These are phyloP conservation scores for Fraxinus baroniana DNA, from an alignment of 305 asterid species.

Conservation along the genomic window DNA sequence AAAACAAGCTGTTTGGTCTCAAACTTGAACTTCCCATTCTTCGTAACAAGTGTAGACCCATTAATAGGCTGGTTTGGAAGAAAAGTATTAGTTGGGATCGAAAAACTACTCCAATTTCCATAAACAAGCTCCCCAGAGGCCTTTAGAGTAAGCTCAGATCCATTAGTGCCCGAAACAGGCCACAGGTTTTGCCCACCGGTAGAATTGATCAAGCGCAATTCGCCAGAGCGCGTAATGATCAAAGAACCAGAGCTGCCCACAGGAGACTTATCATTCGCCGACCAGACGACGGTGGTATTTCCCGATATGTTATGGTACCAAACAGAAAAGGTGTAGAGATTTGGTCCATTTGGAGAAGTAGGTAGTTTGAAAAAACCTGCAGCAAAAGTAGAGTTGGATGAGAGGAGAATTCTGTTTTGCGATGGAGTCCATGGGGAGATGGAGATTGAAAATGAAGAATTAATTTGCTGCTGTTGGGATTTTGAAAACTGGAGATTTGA, in stretches of 20 bases:
- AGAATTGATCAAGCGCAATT: slow-evolving; percentile 42
- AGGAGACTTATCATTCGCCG: slow-evolving; percentile 47
- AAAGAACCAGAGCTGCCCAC: slow-evolving; percentile 50
- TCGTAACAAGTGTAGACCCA: slow-evolving; percentile 37
- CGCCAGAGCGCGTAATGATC: slow-evolving; percentile 49
- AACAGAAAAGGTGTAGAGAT: slow-evolving; percentile 59
- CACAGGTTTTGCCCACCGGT: slow-evolving; percentile 40
- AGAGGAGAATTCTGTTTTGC: slow-evolving; percentile 54
- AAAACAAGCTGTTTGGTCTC: slow-evolving; percentile 44
- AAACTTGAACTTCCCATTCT: slow-evolving; percentile 50
- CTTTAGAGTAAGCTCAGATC: slow-evolving; percentile 37
- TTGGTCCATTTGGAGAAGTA: slow-evolving; percentile 17
- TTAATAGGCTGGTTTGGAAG: slow-evolving; percentile 56
- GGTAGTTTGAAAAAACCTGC: slow-evolving; percentile 61
- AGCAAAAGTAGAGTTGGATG: slow-evolving; percentile 59
- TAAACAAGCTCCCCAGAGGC: slow-evolving; percentile 55
- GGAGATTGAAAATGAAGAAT: slow-evolving; percentile 44
- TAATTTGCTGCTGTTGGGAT: slow-evolving; percentile 36
- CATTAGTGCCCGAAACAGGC: slow-evolving; percentile 39
- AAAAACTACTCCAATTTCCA: slow-evolving; percentile 60
- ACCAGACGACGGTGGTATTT: slow-evolving; percentile 49
- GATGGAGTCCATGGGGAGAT: slow-evolving; percentile 61
- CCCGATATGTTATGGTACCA: slow-evolving; percentile 50
- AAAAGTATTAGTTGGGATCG: slow-evolving; percentile 55
- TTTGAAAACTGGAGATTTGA: slow-evolving; percentile 29